phyloP scores from a whole-genome alignment of 257 asterid species.

The Eucommia ulmoides region DNA sequence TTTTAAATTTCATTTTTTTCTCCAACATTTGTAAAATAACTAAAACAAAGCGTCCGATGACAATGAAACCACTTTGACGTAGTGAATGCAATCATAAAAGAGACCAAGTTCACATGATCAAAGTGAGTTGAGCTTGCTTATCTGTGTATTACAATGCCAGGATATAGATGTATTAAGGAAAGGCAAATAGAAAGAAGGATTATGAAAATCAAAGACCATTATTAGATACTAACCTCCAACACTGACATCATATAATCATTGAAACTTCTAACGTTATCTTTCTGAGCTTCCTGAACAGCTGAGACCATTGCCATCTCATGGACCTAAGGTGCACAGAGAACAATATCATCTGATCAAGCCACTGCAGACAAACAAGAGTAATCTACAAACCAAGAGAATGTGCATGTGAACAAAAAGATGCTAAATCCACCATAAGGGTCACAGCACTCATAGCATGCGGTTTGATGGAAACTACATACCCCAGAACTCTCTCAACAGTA shows the following conservation, averaged over 20 bases:
- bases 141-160: no score
- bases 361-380: constrained; percentile 1
- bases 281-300: constrained; percentile 93
- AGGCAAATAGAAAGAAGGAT: no score
- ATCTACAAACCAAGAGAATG: background rate
- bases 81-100: no score
- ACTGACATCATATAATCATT: constrained; percentile 92
- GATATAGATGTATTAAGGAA: no score
- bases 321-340: constrained; percentile 42
- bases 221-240: constrained; percentile 54
- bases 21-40: no score
- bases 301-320: constrained; percentile 98
- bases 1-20: no score
- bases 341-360: constrained; percentile 6
- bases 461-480: background rate
- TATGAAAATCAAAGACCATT: no score
- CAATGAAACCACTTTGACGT: no score
- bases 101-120: no score
- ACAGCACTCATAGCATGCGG: background rate
- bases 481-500: background rate
- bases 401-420: background rate
- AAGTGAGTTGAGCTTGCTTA: no score
- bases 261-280: constrained; percentile 79
- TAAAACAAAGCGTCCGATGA: no score
- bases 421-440: background rate